Percentiles rank a stretch among this genome's conserved stretches.
These are phyloP conservation scores for Magnaporthiopsis incrustans DNA, from an alignment of 2,329 filamentous ascomycete genomes.

Conservation along the genomic window DNA sequence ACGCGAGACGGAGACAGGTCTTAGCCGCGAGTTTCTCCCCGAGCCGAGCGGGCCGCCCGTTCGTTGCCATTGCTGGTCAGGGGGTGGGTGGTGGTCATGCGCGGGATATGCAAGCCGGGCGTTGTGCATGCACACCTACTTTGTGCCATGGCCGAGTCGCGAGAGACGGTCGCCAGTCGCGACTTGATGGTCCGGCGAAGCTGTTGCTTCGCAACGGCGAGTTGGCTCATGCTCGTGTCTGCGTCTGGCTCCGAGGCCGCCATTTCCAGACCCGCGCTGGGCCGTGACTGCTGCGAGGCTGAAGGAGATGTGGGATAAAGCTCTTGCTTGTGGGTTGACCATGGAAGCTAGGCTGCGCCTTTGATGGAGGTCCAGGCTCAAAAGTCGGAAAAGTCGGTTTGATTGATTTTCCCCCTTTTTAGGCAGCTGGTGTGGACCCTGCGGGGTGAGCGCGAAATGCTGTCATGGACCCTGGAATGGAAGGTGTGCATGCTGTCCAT, in stretches of 20 bases:
- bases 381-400: no score
- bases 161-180: conserved; percentile 50
- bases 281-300: no score
- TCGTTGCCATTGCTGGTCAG: neutral
- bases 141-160: conserved; percentile 57
- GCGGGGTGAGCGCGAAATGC: no score
- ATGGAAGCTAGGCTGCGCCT: no score
- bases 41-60: conserved; percentile 14
- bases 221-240: conserved; percentile 38
- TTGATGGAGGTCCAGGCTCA: no score
- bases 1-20: neutral
- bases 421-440: no score
- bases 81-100: neutral
- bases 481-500: neutral
- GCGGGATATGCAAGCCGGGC: neutral
- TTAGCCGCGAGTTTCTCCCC: conserved; percentile 7
- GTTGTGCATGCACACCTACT: conserved; percentile 43
- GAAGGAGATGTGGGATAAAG: no score
- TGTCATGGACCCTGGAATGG: no score
- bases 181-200: conserved; percentile 64
- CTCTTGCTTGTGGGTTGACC: no score
- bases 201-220: conserved; percentile 66
- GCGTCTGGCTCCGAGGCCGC: neutral
- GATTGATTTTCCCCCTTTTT: no score
- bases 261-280: no score